phyloP scores from a whole-genome alignment of 768 basidiomycete species.

The Scleroderma citrinum region DNA sequence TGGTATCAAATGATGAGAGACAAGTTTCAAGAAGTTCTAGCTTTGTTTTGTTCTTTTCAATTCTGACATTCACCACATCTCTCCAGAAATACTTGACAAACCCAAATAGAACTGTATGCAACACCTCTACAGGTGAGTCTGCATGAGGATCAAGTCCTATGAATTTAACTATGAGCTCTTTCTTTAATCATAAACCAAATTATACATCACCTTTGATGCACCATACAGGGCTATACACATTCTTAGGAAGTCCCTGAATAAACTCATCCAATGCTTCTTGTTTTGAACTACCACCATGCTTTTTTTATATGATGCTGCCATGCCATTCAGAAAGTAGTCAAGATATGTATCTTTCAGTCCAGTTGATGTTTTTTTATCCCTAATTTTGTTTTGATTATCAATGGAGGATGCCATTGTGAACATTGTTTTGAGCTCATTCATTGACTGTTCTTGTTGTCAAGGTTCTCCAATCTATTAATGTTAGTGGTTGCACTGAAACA shows the following conservation, averaged over 20 bases:
- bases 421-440: not conserved
- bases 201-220: conserved; percentile 2
- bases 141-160: conserved; percentile 15
- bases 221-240: conserved; percentile 9
- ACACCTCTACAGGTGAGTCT: conserved; percentile 18
- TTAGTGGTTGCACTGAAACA: not conserved
- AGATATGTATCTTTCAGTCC: conserved; percentile 11
- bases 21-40: not conserved
- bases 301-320: not conserved
- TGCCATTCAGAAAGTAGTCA: conserved; percentile 4
- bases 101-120: conserved; percentile 18
- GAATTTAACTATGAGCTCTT: not conserved
- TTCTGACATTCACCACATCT: conserved; percentile 4
- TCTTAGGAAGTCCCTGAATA: not conserved
- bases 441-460: not conserved
- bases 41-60: conserved; percentile 2
- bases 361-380: not conserved
- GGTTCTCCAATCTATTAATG: not conserved
- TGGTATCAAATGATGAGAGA: conserved; percentile 6
- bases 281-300: conserved; percentile 4
- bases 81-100: conserved; percentile 21
- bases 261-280: not conserved
- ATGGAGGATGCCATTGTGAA: not conserved
- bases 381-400: not conserved
- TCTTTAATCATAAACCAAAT: not conserved